phyloP scores from a whole-genome alignment of 805 yeast genomes.

The Cyberlindnera saturnus region DNA sequence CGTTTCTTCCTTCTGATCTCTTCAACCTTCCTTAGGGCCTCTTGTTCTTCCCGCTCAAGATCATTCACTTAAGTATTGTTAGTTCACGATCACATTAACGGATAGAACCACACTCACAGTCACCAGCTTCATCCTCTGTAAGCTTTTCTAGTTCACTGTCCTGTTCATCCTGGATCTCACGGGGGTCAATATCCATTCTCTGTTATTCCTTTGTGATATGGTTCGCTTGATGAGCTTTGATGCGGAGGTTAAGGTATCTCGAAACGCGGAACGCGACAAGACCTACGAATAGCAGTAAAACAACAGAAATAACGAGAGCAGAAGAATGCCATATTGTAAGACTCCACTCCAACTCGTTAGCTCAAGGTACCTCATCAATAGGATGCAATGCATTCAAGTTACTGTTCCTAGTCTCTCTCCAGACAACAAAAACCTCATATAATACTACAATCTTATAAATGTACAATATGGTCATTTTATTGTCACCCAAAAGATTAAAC shows the following conservation, averaged over 20 bases:
- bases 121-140: slow-evolving; percentile 6
- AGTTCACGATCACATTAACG: background rate
- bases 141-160: slow-evolving; percentile 7
- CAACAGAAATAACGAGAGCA: too few species aligned
- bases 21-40: background rate
- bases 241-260: too few species aligned
- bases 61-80: background rate
- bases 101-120: background rate
- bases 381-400: too few species aligned
- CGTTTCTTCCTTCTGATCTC: background rate
- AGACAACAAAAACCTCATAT: background rate
- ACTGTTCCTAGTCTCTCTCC: too few species aligned
- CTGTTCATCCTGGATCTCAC: slow-evolving; percentile 7
- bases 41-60: slow-evolving; percentile 2
- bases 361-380: too few species aligned
- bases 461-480: slow-evolving; percentile 1
- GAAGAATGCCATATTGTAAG: too few species aligned
- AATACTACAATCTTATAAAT: background rate
- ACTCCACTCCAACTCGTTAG: too few species aligned
- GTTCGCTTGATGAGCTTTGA: too few species aligned
- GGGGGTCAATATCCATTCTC: slow-evolving; percentile 9
- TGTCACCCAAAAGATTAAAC: background rate
- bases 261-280: too few species aligned
- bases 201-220: background rate
- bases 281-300: too few species aligned